Conservation (phyloP, 2,329 filamentous ascomycete genomes). For the Nigrograna mackinnonii region DNA sequence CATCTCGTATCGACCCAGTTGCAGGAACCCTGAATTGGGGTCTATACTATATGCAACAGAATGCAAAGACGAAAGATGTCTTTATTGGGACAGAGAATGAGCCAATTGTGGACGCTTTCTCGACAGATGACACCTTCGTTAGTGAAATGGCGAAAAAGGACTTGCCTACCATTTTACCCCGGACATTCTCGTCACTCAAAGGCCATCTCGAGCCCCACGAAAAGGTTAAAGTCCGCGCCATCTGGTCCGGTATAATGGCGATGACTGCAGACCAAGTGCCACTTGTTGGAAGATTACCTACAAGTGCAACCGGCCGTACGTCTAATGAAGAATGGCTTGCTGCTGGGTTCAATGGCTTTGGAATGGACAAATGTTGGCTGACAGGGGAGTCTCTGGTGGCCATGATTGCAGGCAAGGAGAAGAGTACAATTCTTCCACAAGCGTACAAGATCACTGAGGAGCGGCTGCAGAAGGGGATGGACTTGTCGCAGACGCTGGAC, state of each 20-base stretch:
- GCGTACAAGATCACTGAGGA: not conserved
- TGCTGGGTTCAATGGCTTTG: constrained; percentile 1
- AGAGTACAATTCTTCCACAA: not conserved
- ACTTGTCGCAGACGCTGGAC: too few species aligned
- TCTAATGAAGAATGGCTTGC: not conserved
- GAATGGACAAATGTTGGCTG: constrained; percentile 1
- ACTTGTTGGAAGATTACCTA: not conserved
- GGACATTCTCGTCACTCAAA: too few species aligned
- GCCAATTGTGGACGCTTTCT: not conserved
- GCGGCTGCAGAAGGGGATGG: not conserved
- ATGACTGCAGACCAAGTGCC: not conserved
- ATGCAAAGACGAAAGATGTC: not conserved
- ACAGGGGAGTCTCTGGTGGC: not conserved
- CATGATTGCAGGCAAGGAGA: not conserved
- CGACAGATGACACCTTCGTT: not conserved
- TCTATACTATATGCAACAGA: not conserved
- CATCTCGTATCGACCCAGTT: not conserved
- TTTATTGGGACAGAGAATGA: not conserved
- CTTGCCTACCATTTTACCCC: not conserved
- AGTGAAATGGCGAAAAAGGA: not conserved
- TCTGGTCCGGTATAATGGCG: not conserved
- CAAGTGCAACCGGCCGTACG: not conserved
- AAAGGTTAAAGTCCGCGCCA: too few species aligned
- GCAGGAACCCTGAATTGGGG: not conserved
- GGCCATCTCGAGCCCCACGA: too few species aligned